A percentile compares a stretch with the other conserved stretches of the same genome.
Evolutionary conservation across 352 stramenopile species (phyloP).

Genomic region (Pythium brachiatum): DNA sequence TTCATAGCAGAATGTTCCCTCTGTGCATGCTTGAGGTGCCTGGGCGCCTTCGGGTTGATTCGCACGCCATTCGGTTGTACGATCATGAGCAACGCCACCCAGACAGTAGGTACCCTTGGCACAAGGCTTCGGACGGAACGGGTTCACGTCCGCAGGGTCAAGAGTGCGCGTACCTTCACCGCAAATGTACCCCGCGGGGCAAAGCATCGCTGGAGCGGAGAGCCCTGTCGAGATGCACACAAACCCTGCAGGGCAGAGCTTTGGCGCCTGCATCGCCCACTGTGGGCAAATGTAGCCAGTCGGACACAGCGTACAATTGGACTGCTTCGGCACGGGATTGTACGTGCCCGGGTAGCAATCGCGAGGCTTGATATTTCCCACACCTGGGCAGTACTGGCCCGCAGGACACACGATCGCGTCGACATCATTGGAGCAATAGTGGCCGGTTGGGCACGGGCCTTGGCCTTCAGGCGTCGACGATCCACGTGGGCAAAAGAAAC

Average conservation of each 20-base stretch:
- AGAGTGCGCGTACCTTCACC: conserved; percentile 88
- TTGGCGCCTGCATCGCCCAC: conserved; percentile 63
- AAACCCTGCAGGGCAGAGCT: conserved; percentile 92
- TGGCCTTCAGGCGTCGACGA: conserved; percentile 90
- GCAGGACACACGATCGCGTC: conserved; percentile 90
- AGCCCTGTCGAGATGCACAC: conserved; percentile 93
- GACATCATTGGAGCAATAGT: conserved; percentile 92
- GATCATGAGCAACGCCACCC: conserved; percentile 91
- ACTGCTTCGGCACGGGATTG: conserved; percentile 76
- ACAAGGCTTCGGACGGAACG: conserved; percentile 86
- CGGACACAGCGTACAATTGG: conserved; percentile 94
- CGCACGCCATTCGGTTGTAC: conserved; percentile 91
- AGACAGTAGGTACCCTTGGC: conserved; percentile 94
- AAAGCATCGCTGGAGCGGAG: conserved; percentile 89
- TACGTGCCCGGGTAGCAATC: conserved; percentile 95
- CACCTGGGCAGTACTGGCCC: conserved; percentile 94
- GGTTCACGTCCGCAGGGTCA: conserved; percentile 79
- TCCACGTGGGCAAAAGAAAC: conserved; percentile 95
- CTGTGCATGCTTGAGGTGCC: conserved; percentile 91
- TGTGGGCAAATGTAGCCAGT: conserved; percentile 93
- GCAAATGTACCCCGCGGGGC: conserved; percentile 95
- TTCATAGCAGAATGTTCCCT: conserved; percentile 94
- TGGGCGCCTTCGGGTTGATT: conserved; percentile 72
- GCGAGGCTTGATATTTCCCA: conserved; percentile 90
- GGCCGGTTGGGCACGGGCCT: conserved; percentile 93